phyloP scores from a whole-genome alignment of 208 protist species.

The Naegleria lovaniensis region DNA sequence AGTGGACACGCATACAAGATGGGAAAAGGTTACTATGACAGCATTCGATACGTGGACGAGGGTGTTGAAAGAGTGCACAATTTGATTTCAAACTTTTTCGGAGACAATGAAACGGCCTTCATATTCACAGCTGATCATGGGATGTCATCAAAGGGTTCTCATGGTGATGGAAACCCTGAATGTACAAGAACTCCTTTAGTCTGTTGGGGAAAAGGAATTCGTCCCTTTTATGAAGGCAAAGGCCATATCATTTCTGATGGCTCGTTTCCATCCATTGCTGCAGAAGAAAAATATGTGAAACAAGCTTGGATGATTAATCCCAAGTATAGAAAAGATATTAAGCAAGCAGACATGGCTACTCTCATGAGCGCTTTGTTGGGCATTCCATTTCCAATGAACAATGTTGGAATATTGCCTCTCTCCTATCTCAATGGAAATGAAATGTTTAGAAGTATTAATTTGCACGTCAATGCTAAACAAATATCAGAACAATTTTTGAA shows the following conservation, averaged over 20 bases:
- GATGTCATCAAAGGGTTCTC: background rate
- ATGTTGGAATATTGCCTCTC: constrained; percentile 7
- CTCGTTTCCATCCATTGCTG: too few relatives aligned
- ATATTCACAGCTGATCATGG: constrained; percentile 29
- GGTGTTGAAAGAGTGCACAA: background rate
- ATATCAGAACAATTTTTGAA: background rate
- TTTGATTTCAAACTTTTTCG: background rate
- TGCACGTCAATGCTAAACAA: background rate
- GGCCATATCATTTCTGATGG: background rate
- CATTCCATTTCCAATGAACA: background rate
- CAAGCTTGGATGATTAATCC: background rate
- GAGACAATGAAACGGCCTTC: constrained; percentile 1
- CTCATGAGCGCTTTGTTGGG: background rate
- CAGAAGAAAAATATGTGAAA: background rate
- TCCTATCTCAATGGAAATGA: background rate
- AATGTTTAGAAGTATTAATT: background rate
- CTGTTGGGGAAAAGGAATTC: constrained; percentile 14
- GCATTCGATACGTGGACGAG: background rate
- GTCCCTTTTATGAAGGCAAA: background rate
- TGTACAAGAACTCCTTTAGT: constrained; percentile 23
- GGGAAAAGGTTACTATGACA: background rate
- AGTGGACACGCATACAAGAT: constrained; percentile 46
- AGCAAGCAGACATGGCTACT: constrained; percentile 10
- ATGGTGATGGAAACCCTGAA: constrained; percentile 26
- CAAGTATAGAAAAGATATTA: background rate